Evolutionary conservation across 495 filamentous ascomycete genomes (phyloP).

Genomic region (Amorphotheca resinae): DNA sequence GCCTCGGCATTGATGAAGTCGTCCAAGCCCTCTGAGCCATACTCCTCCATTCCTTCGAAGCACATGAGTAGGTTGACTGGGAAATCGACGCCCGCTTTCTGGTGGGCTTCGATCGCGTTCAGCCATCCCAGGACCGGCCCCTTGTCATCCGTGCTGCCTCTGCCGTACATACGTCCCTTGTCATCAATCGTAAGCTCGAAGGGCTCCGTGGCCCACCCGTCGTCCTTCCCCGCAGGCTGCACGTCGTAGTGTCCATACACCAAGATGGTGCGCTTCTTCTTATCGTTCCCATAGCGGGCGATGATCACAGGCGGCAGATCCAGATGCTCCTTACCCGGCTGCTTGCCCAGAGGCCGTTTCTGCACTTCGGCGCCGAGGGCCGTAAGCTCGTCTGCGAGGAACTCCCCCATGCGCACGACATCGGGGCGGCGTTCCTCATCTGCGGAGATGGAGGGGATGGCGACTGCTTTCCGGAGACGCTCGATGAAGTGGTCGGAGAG

Average conservation of each 20-base stretch:
- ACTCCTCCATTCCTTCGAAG: conserved; percentile 99
- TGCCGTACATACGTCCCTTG: conserved; percentile 87
- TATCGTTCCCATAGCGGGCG: conserved; percentile 80
- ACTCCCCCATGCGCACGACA: conserved; percentile 94
- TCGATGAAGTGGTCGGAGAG: conserved; percentile 79
- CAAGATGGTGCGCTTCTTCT: conserved; percentile 83
- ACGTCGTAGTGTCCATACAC: conserved; percentile 99
- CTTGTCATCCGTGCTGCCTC: conserved; percentile 96
- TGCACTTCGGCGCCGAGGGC: conserved; percentile 77
- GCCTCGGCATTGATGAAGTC: conserved; percentile 84
- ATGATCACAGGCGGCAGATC: conserved; percentile 87
- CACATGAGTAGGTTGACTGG: conserved; percentile 99
- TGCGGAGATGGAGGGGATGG: conserved; percentile 89
- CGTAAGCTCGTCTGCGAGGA: conserved; percentile 69
- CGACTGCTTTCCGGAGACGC: conserved; percentile 81
- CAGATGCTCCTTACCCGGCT: conserved; percentile 79
- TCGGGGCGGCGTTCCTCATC: conserved; percentile 78
- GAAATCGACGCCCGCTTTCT: conserved; percentile 84
- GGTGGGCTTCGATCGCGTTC: conserved; percentile 94
- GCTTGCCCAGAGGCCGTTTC: conserved; percentile 71
- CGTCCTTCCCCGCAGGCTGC: conserved; percentile 83
- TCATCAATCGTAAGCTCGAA: conserved; percentile 82
- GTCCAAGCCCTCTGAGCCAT: conserved; percentile 91
- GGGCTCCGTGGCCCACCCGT: conserved; percentile 94
- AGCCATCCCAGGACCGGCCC: conserved; percentile 96